Base-by-base conservation (phyloP, 345 rosid species). In the Cardamine resedifolia region DNA sequence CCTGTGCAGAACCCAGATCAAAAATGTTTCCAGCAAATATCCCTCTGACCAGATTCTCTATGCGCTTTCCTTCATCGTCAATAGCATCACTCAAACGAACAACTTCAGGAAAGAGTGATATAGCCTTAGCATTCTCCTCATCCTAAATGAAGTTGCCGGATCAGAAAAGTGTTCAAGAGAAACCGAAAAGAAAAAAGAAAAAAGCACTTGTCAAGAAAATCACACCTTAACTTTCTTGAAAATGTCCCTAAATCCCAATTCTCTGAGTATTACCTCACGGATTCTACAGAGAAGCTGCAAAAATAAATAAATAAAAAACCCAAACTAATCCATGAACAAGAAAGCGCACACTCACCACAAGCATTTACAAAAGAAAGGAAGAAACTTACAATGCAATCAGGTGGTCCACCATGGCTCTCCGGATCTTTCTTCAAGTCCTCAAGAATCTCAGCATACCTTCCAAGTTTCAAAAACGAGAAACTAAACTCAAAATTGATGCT, bases 51-150 rank as follows among this genome's bases (percentile, higher is more conserved):
- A 96, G 81, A 82, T 74, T 89, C 77, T 92, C 98, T 47, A 92
- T 56, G 47, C 86, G 88, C 60, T 86, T 78, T 58, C 78, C 79
- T 48, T 70, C 92, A 53, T 88, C 98, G 31, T 87, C 90, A 68
- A 90, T 87, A 33, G 80, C 85, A 81, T 90, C 96, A 78, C 80
- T 87, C 20, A 92, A 83, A 79, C 62, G 81, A 27, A 92, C 85
- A 57, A 92, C 98, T 31, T 92, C 83, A 18, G 57, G 77, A 73
- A 96, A 96, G 8, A 90, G 81, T 66, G 99, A 76, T 78, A 92
- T 92, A 72, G 99, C 99, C 83, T 92, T 92, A 18, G 89, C 90
- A 86, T 96, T 96, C 87, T 96, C 99, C 70, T 96, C 99, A 68
- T 90, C 96, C 99, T 96, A 65, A 33, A 28, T 49, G 52, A 72